Evolutionary conservation across 805 yeast species (phyloP).

Genomic region (Yarrowia sp.): DNA sequence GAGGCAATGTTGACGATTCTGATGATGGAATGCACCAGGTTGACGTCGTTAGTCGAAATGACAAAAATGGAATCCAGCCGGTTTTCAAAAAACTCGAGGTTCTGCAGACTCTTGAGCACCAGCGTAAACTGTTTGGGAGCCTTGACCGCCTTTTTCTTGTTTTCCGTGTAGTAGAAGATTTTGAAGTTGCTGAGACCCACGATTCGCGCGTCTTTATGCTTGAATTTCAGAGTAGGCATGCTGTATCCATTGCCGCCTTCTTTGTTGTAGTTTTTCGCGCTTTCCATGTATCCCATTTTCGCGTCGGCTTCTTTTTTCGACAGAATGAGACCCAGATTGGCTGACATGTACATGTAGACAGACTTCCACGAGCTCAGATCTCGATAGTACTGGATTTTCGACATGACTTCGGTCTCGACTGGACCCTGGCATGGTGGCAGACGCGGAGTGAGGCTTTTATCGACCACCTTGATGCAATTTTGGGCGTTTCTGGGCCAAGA

Average conservation of each 20-base stretch:
- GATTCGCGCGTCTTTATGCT: slow-evolving; percentile 10
- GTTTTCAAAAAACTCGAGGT: slow-evolving; percentile 13
- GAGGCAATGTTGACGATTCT: slow-evolving; percentile 13
- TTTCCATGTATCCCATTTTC: slow-evolving; percentile 11
- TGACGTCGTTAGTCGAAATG: slow-evolving; percentile 8
- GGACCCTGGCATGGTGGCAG: background rate
- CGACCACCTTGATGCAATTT: background rate
- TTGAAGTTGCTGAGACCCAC: background rate
- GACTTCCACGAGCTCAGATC: slow-evolving; percentile 17
- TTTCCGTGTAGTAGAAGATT: background rate
- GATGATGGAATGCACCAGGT: slow-evolving; percentile 3
- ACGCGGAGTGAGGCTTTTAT: slow-evolving; percentile 3
- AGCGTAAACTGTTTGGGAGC: slow-evolving; percentile 19
- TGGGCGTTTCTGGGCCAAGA: slow-evolving; percentile 14
- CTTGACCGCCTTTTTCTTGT: background rate
- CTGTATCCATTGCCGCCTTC: background rate
- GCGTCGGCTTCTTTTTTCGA: slow-evolving; percentile 20
- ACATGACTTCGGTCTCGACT: slow-evolving; percentile 12
- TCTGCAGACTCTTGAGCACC: slow-evolving; percentile 13
- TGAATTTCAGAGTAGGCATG: slow-evolving; percentile 6
- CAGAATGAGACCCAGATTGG: slow-evolving; percentile 8
- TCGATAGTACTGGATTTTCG: slow-evolving; percentile 1
- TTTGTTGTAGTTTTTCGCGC: background rate
- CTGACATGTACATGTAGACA: background rate
- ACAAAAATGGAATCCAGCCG: slow-evolving; percentile 1